Evolutionary conservation across 1,139 yeast species (phyloP).

Genomic region (Wickerhamomyces sp.): DNA sequence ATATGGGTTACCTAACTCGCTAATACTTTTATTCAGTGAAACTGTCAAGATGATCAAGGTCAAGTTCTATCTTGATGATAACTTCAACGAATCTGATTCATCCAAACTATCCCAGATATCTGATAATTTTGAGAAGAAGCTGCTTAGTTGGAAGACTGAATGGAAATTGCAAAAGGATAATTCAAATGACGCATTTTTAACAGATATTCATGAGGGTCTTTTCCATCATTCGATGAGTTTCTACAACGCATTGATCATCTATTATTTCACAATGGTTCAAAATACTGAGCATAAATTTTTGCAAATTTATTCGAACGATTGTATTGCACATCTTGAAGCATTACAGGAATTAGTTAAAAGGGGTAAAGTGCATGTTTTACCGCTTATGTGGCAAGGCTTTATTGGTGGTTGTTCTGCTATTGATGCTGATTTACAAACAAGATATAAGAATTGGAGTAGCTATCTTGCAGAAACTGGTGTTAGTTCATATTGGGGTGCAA

Average conservation of each 20-base stretch:
- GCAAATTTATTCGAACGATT: conserved; percentile 57
- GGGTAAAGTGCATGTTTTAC: conserved; percentile 60
- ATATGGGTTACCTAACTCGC: conserved; percentile 80
- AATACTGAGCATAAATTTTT: conserved; percentile 44
- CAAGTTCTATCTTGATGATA: conserved; percentile 45
- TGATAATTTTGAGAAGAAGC: conserved; percentile 43
- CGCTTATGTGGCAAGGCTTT: conserved; percentile 86
- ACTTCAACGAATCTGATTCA: conserved; percentile 26
- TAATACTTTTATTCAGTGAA: conserved; percentile 66
- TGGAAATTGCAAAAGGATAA: conserved; percentile 28
- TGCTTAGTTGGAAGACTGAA: conserved; percentile 65
- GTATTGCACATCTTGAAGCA: conserved; percentile 60
- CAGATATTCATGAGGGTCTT: conserved; percentile 61
- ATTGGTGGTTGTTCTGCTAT: conserved; percentile 84
- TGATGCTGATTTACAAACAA: conserved; percentile 51
- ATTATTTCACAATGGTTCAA: conserved; percentile 64
- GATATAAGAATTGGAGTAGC: conserved; percentile 80
- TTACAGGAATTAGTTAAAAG: conserved; percentile 54
- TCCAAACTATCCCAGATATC: conserved; percentile 42
- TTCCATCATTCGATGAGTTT: conserved; percentile 81
- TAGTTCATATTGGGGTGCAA: conserved; percentile 84
- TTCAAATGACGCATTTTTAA: conserved; percentile 33
- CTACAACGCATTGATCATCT: conserved; percentile 70
- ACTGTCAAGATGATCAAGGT: conserved; percentile 63
- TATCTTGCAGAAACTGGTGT: conserved; percentile 67